Base-by-base conservation (phyloP, 768 basidiomycete genomes). In the Lactarius hatsudake region DNA sequence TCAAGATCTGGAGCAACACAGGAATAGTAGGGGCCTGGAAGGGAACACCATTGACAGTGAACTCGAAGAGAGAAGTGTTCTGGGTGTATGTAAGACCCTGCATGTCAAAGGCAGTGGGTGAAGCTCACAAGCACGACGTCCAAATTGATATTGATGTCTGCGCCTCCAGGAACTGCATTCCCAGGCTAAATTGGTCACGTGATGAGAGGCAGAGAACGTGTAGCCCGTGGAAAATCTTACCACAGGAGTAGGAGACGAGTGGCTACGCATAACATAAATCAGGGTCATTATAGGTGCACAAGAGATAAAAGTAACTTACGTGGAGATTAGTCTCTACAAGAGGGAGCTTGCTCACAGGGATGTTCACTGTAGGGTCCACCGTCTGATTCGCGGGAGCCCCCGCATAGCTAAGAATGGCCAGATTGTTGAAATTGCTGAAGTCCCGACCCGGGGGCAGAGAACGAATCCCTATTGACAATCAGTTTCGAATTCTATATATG, bases 1-100 rank as follows among this genome's bases (percentile, higher is more conserved):
- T 86, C 42, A 88, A 72, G 38, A 87, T 83, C 70, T 88, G 87
- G 10, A 87, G 79, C 23, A 88, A 79, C 17, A 86, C 80, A 0
- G 87, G 86, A 1, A 81, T 74, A 0, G 78, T 76, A 0, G 86
- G 85, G 1, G 78, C 73, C 5, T 71, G 59, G 71, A 76, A 85
- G 40, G 75, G 71, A 53, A 67, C 68, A 15, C 72, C 73, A 66
- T 82, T 82, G 62, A 82, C 71, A 2, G 63, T 65, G 71, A 79
- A 82, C 6, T 72, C 43, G 1, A 13, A 60, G 45, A 36, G n/a
- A 8, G 43, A 15, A 2, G n/a, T 1, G 18, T 51, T 10, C 59
- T 60, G 67, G 69, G 6, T 55, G 15, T 38, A 58, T 58, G 32
- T 55, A 23, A 59, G 59, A 38, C 20, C 2, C 30, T 15, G 15